Conservation (phyloP, 192 early-diverging fungal species). For the Coemansia sp. region DNA sequence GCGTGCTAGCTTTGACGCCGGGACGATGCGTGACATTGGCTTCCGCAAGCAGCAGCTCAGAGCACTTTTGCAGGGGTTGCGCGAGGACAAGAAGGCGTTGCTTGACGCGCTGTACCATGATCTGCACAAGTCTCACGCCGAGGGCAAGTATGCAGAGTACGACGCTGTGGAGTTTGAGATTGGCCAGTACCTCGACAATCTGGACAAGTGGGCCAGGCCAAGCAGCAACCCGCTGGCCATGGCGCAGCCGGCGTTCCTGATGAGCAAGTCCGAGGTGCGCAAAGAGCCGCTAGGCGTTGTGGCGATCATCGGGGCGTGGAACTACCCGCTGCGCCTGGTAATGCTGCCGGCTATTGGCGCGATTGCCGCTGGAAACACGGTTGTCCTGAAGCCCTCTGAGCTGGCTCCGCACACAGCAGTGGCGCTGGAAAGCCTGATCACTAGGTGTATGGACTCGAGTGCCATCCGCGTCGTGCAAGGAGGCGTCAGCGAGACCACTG, state of each 20-base stretch:
- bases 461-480: conserved; percentile 73
- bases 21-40: conserved; percentile 17
- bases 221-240: conserved; percentile 28
- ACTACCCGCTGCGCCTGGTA: conserved; percentile 64
- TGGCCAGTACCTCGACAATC: conserved; percentile 54
- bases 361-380: conserved; percentile 87
- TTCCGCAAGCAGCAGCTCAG: conserved; percentile 60
- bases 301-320: conserved; percentile 69
- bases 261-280: conserved; percentile 57
- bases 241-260: conserved; percentile 36
- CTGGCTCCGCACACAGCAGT: conserved; percentile 62
- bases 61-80: conserved; percentile 58
- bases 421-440: conserved; percentile 61
- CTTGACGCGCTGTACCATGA: conserved; percentile 59
- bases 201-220: conserved; percentile 59
- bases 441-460: conserved; percentile 69
- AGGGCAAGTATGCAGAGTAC: conserved; percentile 58
- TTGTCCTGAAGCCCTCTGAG: conserved; percentile 85
- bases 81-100: conserved; percentile 57
- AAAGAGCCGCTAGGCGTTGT: conserved; percentile 78
- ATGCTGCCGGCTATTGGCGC: conserved; percentile 75
- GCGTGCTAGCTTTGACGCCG: conserved; percentile 43
- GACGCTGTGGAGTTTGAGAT: conserved; percentile 56
- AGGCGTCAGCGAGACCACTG: conserved; percentile 67
- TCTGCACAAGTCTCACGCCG: conserved; percentile 55